Evolutionary conservation across 257 asterid genomes (phyloP).

Genomic region (Scutellaria galericulata): DNA sequence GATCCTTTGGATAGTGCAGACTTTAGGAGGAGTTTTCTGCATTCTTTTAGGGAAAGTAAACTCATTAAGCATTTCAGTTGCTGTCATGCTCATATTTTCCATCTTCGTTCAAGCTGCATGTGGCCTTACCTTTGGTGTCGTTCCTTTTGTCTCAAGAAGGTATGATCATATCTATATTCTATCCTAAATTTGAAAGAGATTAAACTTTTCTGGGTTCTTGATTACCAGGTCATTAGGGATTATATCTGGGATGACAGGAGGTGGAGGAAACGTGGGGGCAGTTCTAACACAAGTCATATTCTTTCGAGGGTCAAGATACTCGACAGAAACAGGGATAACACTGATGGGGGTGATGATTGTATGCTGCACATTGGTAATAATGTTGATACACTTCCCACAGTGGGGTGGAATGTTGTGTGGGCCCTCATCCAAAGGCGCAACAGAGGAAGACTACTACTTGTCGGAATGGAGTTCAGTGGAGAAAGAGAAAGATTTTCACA

Average conservation of each 20-base stretch:
- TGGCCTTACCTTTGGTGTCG: constrained; percentile 65
- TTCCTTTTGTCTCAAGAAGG: constrained; percentile 77
- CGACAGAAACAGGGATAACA: constrained; percentile 70
- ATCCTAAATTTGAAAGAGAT: no score
- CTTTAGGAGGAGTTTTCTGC: constrained; percentile 55
- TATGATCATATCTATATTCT: constrained; percentile 9
- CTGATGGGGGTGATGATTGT: constrained; percentile 83
- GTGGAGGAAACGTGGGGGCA: constrained; percentile 83
- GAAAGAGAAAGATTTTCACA: constrained; percentile 59
- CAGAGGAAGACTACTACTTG: constrained; percentile 83
- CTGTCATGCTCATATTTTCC: constrained; percentile 58
- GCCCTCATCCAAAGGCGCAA: constrained; percentile 56
- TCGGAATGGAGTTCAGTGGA: constrained; percentile 68
- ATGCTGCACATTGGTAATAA: constrained; percentile 51
- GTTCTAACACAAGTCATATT: constrained; percentile 75
- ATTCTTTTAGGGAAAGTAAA: constrained; percentile 44
- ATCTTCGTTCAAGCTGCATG: constrained; percentile 70
- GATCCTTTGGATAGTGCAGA: constrained; percentile 64
- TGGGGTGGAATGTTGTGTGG: constrained; percentile 95
- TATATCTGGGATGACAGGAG: constrained; percentile 85
- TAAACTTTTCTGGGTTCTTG: no score
- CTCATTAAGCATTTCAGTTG: constrained; percentile 50
- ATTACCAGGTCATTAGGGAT: constrained; percentile 56
- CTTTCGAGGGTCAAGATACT: constrained; percentile 71
- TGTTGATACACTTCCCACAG: constrained; percentile 73